Base-by-base conservation (phyloP, 2,329 filamentous ascomycete species). In the Stagonosporopsis rhizophila region DNA sequence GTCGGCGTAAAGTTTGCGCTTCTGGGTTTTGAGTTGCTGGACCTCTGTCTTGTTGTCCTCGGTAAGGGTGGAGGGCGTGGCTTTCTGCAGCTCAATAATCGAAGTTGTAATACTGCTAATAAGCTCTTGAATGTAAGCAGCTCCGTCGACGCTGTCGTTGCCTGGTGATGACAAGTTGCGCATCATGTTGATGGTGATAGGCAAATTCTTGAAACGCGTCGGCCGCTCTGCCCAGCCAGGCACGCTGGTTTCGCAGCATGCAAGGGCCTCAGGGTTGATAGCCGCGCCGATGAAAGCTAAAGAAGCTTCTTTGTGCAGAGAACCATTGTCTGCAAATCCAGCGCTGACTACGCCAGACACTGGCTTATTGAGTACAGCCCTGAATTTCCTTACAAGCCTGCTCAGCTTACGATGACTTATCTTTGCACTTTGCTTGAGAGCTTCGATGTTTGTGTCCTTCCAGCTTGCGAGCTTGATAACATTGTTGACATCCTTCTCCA, bases 371-470 rank as follows among this genome's bases (percentile, higher is more conserved):
- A 99, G 82, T 11, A 96, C 77, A 17, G 83, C 83, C 38, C 95
- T 87, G 77, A 96, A 99, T 77, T 97, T 98, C 52, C 91, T 85
- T 40, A 99, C 90, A 32, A 96, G 82, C 66, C 91, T 91, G 79
- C 96, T 96, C 2, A 99, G 84, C 75, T 96, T 97, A 68, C 89
- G 87, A 71, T 99, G 95, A 19, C 93, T 97, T 58, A 89, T 89
- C 67, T 89, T 89, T 1, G 95, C 92, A 75, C 94, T 98, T 70
- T 97, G 92, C 63, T 89, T 86, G 15, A 99, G 80, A 1, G 92
- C 91, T 44, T 89, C 89, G 59, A 99, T 96, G 69, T 98, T 99
- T 20, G 91, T 96, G 66, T 99, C 95, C 74, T 96, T 97, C 96
- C 96, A 99, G 75, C 92, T 97, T 7, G 93, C 92, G 66, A 99